Conservation (phyloP, 2,329 filamentous ascomycete species). For the Xylariaceae sp. region DNA sequence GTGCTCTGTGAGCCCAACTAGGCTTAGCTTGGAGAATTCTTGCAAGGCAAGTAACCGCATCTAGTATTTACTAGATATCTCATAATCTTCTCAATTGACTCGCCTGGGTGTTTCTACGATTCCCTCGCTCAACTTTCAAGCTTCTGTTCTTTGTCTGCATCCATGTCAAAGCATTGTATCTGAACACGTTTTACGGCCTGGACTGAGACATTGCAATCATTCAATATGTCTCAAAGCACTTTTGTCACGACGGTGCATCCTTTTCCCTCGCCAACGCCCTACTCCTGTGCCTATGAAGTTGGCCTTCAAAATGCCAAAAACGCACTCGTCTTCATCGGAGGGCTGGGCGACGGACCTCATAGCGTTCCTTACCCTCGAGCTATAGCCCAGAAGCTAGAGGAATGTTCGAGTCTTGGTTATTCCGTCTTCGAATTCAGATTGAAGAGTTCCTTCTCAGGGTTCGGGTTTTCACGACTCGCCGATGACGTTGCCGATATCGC, state of each 20-base stretch:
- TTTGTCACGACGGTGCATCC: slow-evolving; percentile 45
- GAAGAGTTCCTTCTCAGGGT: slow-evolving; percentile 49
- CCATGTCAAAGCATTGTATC: background rate
- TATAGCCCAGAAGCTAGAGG: slow-evolving; percentile 42
- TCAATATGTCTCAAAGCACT: slow-evolving; percentile 25
- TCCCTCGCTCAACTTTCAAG: too few relatives aligned
- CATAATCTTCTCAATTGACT: too few relatives aligned
- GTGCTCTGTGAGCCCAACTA: too few relatives aligned
- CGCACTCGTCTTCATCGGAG: slow-evolving; percentile 64
- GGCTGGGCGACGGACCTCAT: slow-evolving; percentile 64
- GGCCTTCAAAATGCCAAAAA: slow-evolving; percentile 43
- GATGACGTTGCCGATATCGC: slow-evolving; percentile 52
- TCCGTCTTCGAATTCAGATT: slow-evolving; percentile 54
- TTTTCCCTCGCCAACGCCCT: slow-evolving; percentile 38
- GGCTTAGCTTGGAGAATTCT: too few relatives aligned
- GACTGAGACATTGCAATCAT: slow-evolving; percentile 7
- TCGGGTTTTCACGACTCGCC: slow-evolving; percentile 45
- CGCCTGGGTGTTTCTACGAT: too few relatives aligned
- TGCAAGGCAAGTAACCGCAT: too few relatives aligned
- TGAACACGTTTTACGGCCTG: background rate
- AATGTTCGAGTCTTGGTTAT: slow-evolving; percentile 38
- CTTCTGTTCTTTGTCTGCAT: too few relatives aligned
- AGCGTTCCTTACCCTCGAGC: slow-evolving; percentile 53
- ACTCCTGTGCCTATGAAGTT: slow-evolving; percentile 45
- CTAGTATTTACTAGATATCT: too few relatives aligned